A percentile compares a stretch with the other conserved stretches of the same genome.
phyloP scores from a whole-genome alignment of 2,329 filamentous ascomycete species.

The Aureobasidium sp. region DNA sequence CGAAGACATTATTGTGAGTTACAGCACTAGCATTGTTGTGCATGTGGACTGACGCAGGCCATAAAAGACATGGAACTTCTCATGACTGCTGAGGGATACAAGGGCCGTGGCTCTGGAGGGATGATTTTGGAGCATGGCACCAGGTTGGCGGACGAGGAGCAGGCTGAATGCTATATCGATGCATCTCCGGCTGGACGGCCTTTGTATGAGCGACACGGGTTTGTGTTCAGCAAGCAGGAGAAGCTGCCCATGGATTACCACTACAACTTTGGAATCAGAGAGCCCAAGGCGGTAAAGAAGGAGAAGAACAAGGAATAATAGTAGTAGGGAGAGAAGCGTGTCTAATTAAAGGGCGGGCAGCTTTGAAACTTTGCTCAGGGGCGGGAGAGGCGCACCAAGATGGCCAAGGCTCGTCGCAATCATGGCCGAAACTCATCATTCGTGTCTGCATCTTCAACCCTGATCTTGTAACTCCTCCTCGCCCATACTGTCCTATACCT shows the following conservation, averaged over 20 bases:
- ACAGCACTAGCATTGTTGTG: no score
- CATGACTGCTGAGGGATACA: neutral
- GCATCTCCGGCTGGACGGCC: neutral
- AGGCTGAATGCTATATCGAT: neutral
- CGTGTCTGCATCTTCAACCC: neutral
- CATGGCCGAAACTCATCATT: neutral
- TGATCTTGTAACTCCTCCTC: neutral
- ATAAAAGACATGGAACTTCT: neutral
- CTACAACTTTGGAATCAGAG: neutral
- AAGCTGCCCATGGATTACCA: neutral
- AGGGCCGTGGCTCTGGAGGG: neutral
- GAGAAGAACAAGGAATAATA: neutral
- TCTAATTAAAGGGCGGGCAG: neutral
- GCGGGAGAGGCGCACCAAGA: neutral
- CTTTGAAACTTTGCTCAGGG: neutral
- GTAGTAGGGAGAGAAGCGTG: neutral
- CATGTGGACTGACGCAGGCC: neutral
- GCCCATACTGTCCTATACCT: neutral
- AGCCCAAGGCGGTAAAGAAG: neutral
- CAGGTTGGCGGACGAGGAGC: neutral
- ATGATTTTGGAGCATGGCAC: neutral
- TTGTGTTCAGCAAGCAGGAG: neutral
- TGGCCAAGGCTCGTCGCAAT: conserved; percentile 5
- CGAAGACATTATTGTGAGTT: neutral
- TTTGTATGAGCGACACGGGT: neutral